phyloP scores from a whole-genome alignment of 2,329 filamentous ascomycete genomes.

The Zymoseptoria ardabiliae region DNA sequence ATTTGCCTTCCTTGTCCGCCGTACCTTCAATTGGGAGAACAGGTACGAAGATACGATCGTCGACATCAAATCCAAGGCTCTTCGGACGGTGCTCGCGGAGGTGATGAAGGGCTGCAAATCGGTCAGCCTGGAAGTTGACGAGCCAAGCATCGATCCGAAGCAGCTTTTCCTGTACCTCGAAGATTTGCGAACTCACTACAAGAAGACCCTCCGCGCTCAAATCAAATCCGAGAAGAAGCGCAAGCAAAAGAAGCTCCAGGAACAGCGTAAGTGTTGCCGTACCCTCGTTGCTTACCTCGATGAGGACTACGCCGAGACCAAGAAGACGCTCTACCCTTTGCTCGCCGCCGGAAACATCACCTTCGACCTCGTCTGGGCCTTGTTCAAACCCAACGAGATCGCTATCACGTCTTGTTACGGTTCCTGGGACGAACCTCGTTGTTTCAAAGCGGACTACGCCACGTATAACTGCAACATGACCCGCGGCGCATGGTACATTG shows the following conservation, averaged over 20 bases:
- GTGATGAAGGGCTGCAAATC: constrained; percentile 72
- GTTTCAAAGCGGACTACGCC: constrained; percentile 73
- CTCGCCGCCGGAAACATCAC: constrained; percentile 77
- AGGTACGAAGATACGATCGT: constrained; percentile 68
- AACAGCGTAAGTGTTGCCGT: constrained; percentile 60
- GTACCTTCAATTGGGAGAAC: constrained; percentile 77
- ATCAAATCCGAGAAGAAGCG: constrained; percentile 53
- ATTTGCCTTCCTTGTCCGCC: constrained; percentile 74
- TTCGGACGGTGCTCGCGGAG: constrained; percentile 63
- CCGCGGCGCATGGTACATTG: constrained; percentile 65
- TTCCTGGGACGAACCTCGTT: constrained; percentile 65
- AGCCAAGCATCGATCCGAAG: constrained; percentile 53
- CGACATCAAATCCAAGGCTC: constrained; percentile 75
- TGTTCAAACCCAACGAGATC: constrained; percentile 81
- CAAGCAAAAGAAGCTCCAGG: constrained; percentile 52
- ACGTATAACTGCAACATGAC: constrained; percentile 63
- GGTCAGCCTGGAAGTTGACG: constrained; percentile 72
- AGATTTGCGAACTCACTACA: constrained; percentile 56
- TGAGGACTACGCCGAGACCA: constrained; percentile 68
- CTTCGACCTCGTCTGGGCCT: constrained; percentile 79
- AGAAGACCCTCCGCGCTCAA: constrained; percentile 57
- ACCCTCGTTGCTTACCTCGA: constrained; percentile 70
- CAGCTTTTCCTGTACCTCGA: constrained; percentile 59
- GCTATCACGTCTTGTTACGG: constrained; percentile 72
- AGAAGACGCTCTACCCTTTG: constrained; percentile 74